Conservation (phyloP, 371 early-diverging fungal genomes). For the Rhizomucor miehei region DNA sequence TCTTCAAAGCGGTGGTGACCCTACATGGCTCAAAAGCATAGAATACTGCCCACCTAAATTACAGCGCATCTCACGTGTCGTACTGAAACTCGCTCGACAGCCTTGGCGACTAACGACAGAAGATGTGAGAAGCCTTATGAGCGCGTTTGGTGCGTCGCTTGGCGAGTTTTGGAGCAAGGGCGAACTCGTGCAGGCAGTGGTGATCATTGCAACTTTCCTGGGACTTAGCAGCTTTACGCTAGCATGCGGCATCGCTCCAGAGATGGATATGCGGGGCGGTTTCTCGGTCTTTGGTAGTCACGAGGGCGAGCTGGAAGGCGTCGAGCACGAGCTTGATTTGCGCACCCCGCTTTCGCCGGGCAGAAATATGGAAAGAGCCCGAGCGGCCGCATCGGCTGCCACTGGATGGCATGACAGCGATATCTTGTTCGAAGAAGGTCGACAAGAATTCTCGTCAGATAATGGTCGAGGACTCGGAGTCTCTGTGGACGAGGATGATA, state of each 20-base stretch:
- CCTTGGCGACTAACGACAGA: slow-evolving; percentile 56
- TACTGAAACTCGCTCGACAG: slow-evolving; percentile 55
- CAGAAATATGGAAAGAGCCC: slow-evolving; percentile 10
- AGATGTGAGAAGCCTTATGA: slow-evolving; percentile 45
- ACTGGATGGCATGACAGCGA: slow-evolving; percentile 36
- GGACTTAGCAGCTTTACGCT: slow-evolving; percentile 60
- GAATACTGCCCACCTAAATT: slow-evolving; percentile 54
- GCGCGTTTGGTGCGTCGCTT: slow-evolving; percentile 19
- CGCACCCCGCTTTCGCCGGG: slow-evolving; percentile 9
- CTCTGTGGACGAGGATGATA: slow-evolving; percentile 17
- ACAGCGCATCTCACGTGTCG: slow-evolving; percentile 43
- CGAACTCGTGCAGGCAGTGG: slow-evolving; percentile 64
- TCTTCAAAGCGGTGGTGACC: slow-evolving; percentile 58
- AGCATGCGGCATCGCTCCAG: slow-evolving; percentile 64
- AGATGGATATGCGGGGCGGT: slow-evolving; percentile 65
- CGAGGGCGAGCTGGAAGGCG: slow-evolving; percentile 15
- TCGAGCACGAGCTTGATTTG: slow-evolving; percentile 43
- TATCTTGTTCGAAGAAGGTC: slow-evolving; percentile 4
- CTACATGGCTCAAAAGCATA: slow-evolving; percentile 58
- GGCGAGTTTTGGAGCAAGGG: slow-evolving; percentile 56
- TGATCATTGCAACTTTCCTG: slow-evolving; percentile 54
- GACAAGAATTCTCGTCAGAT: slow-evolving; percentile 15
- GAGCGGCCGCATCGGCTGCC: slow-evolving; percentile 26
- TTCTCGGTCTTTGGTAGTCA: slow-evolving; percentile 15
- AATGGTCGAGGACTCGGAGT: slow-evolving; percentile 33